phyloP scores from a whole-genome alignment of 139 green algal species.

The Micractinium sp. region DNA sequence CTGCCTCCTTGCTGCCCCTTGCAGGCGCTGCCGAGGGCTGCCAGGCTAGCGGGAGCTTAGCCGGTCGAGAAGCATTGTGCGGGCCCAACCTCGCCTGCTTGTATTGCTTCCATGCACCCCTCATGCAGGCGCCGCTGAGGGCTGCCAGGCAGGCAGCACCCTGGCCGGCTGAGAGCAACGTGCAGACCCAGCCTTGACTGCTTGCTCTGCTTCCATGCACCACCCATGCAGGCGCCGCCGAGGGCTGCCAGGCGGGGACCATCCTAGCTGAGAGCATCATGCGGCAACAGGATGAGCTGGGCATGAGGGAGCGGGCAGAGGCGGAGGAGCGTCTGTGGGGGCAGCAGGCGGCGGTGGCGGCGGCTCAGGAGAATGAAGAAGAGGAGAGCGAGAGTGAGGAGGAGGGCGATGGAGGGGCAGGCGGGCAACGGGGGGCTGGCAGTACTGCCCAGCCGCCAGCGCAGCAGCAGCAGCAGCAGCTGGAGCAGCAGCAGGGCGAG shows the following conservation, averaged over 20 bases:
- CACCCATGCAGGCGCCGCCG: neutral
- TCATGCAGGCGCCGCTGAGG: neutral
- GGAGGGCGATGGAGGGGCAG: constrained; percentile 37
- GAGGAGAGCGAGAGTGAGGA: constrained; percentile 39
- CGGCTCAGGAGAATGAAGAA: constrained; percentile 50
- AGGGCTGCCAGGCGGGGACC: constrained; percentile 21
- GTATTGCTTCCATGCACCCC: neutral
- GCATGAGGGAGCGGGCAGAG: constrained; percentile 22
- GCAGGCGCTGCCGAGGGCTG: neutral
- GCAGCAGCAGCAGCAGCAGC: neutral
- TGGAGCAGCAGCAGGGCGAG: neutral
- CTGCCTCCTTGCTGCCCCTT: neutral
- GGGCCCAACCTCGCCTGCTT: no score
- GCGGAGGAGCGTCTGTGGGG: constrained; percentile 45
- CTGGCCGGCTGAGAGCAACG: neutral
- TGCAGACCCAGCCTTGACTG: neutral
- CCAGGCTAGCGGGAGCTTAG: no score
- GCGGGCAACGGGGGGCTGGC: neutral
- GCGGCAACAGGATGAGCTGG: constrained; percentile 59
- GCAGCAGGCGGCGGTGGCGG: constrained; percentile 5
- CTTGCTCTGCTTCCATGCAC: neutral
- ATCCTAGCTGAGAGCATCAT: constrained; percentile 51
- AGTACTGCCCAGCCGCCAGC: neutral
- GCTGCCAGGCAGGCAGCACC: neutral
- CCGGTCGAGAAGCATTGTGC: no score